Evolutionary conservation across 108 stramenopile genomes (phyloP), one percentile per base, ranked within the genome.

Genomic region (Chaetoceros muelleri): DNA sequence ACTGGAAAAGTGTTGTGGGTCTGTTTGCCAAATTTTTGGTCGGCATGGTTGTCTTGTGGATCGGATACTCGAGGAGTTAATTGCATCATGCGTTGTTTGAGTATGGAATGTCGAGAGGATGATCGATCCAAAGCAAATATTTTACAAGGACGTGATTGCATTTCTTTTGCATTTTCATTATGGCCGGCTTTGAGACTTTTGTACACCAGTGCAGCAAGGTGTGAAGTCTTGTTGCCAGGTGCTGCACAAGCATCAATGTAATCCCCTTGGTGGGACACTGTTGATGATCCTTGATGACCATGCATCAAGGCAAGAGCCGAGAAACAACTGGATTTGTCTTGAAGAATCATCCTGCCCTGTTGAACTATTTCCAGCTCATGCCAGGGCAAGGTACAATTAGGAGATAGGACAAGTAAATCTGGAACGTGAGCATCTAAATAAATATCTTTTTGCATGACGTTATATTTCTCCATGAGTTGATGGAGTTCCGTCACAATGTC

Each of bases 151-250:
- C 52, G 13, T 40, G 26, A 34, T 53, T 19, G 29, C 21, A 8
- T 29, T 8, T 25, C 19, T 10, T 62, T 55, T 31, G 17, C 16
- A 48, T 50, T 66, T 30, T n/a, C 26, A 22, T 67, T 59, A 31
- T 27, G 20, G 53, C 60, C 30, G 27, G 31, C 54, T 30, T 31
- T 53, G 28, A 54, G 40, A 22, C 48, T 56, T 21, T 56, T 23
- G 2, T 65, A 40, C 21, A 95, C 48, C 46, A 95, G 57, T 13
- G 96, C 78, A n/a, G 97, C 96, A 52, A 95, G 78, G 72, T 99
- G 99, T 56, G 85, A 82, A 18, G 99, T 98, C 65, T 99, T 99
- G 66, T 98, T 99, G 0, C 99, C 99, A 1, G 99, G 99, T 25
- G 99, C 97, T 16, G 97, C 92, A 65, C 96, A 97, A n/a, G 99